Evolutionary conservation across 2,329 filamentous ascomycete species (phyloP), one percentile per base, ranked within the genome.

Genomic region (Aspergillus clavatus): DNA sequence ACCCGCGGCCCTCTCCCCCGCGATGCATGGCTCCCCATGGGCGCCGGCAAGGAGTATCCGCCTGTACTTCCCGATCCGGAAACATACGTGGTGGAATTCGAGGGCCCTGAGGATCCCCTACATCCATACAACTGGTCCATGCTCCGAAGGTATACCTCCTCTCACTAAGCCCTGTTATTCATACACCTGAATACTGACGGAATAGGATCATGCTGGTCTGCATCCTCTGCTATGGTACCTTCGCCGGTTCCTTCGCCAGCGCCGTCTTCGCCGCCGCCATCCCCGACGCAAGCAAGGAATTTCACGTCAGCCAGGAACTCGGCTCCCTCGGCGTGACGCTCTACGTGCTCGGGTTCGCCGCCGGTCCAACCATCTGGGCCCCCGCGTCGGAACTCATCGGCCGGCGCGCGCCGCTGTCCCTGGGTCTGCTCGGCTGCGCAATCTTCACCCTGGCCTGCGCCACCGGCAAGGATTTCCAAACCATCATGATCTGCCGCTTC

Each of bases 261-360:
- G 83, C 80, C 63, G 82, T 88, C 56, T 89, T 87, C 70, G 86
- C 84, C 1, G 71, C 81, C 12, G 82, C 83, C 4, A 84, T 83
- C 0, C 48, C 49, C 3, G 55, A 70, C 5, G 73, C 88, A 6
- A 76, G 79, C 10, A 37, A 47, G 3, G 60, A 77, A 7, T 78
- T 77, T 50, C 48, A 71, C 10, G 68, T 77, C 12, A 67, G 68
- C n/a, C 57, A 48, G 0, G 67, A 75, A 48, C 67, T 74, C 2
- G 59, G 67, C 1, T 69, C 66, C 0, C 62, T 78, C 6, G 75
- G 75, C 2, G 70, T 75, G 0, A 72, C 72, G 0, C 55, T 79
- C 3, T 73, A 76, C 35, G 65, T 79, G 0, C 66, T 76, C 28
- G 72, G 77, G 1, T 81, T 80, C 49, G 76, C 75, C 1, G 58